Base-by-base conservation (phyloP, 148 eudicot species). In the Diospyros kaki region DNA sequence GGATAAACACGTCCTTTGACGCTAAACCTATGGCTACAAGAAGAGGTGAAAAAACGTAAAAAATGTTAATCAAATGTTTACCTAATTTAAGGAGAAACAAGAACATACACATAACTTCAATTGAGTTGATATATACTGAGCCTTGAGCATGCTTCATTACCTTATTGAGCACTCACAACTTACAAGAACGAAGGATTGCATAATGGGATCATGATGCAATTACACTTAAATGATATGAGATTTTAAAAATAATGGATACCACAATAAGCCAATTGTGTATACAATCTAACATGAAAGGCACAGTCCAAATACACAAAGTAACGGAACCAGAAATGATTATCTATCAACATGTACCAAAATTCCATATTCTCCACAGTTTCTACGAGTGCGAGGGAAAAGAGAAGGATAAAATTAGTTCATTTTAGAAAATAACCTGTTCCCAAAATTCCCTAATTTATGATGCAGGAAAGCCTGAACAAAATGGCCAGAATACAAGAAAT, bases 1-100 rank as follows among this genome's bases (percentile, higher is more conserved):
- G 98, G 98, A 78, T 94, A 94, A 77, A 94, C 87, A 7, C 95
- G 91, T 71, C 85, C 93, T 81, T 88, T 94, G 87, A 94, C 79
- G 84, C 98, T 91, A 82, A 84, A 94, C 68, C 98, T 79, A 65
- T 88, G 95, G 81, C 98, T 94, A 77, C 68, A 79, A 50, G 72
- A 68, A 66, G 55, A 52, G 28, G 28, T 28, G 28, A 58, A 14
- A 71, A 74, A 38, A 14, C 51, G 13, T 72, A 58, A 28, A 68
- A 68, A 52, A 28, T 15, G 13, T 14, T 52, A 12, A 43, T 28
- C 9, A 48, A 67, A 43, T 28, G 4, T 28, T 51, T 3, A 11
- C 39, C 5, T 28, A 17, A 63, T 39, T 39, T 9, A 1, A 9
- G 17, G 28, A 11, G 28, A 17, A 9, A 60, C 5, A 9, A 40